phyloP scores from a whole-genome alignment of 768 basidiomycete genomes.

The Tulasnella sp. region DNA sequence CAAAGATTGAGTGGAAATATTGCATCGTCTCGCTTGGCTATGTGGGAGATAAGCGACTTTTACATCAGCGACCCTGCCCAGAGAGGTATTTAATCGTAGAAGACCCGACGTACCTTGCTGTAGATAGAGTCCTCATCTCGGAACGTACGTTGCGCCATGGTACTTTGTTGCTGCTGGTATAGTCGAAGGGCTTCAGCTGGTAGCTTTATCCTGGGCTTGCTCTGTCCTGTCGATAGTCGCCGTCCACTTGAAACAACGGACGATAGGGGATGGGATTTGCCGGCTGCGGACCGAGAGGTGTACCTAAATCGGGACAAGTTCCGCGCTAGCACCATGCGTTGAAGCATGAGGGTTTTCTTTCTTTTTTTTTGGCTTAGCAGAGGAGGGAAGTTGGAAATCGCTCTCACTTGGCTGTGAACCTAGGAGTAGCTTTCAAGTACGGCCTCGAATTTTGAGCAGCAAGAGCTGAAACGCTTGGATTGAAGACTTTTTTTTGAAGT shows the following conservation, averaged over 20 bases:
- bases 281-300: no score
- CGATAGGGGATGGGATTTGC: no score
- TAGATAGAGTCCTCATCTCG: not conserved
- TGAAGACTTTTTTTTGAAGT: not conserved
- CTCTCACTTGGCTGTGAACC: not conserved
- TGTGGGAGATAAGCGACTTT: not conserved
- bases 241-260: not conserved
- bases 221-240: not conserved
- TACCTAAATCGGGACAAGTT: not conserved
- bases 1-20: conserved; percentile 14
- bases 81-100: no score
- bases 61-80: no score
- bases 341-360: not conserved
- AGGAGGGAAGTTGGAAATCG: not conserved
- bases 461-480: not conserved
- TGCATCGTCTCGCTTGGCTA: conserved; percentile 16
- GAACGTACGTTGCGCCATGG: not conserved
- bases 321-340: not conserved
- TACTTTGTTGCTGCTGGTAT: not conserved
- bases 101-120: not conserved
- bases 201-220: not conserved
- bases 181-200: not conserved
- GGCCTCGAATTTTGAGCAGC: not conserved
- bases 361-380: not conserved
- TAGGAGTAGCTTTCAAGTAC: not conserved